Evolutionary conservation across 148 eudicot genomes (phyloP).

Genomic region (Chenopodium berlandieri): DNA sequence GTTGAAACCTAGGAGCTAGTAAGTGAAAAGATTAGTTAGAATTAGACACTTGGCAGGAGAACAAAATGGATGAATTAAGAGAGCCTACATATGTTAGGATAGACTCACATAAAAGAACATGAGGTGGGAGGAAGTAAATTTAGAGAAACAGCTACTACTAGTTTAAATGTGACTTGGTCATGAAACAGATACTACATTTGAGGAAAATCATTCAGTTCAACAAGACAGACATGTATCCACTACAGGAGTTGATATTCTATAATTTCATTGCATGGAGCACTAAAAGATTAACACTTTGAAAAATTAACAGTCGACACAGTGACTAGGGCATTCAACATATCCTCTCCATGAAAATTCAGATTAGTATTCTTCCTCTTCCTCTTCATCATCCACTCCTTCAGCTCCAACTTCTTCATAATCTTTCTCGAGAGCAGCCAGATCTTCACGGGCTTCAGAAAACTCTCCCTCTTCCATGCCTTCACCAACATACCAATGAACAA

Average conservation of each 20-base stretch:
- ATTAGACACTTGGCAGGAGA: no score
- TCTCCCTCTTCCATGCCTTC: constrained; percentile 56
- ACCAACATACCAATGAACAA: constrained; percentile 51
- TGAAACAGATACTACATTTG: neutral
- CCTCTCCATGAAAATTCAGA: neutral
- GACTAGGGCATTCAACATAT: neutral
- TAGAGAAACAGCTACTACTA: neutral
- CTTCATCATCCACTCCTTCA: constrained; percentile 46
- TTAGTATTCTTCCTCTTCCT: constrained; percentile 40
- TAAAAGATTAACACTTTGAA: neutral
- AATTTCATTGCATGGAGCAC: constrained; percentile 13
- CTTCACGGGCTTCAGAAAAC: constrained; percentile 49
- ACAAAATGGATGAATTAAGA: neutral
- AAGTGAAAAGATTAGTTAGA: no score
- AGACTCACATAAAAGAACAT: no score
- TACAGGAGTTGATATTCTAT: constrained; percentile 15
- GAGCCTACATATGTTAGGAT: neutral
- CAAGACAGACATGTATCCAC: constrained; percentile 1
- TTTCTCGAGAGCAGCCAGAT: constrained; percentile 44
- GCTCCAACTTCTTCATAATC: constrained; percentile 54
- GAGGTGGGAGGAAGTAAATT: neutral
- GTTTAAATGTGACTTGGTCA: neutral
- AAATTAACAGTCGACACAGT: neutral
- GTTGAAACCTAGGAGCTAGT: no score
- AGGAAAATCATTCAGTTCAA: constrained; percentile 7